Conservation (phyloP, 2,329 filamentous ascomycete genomes). For the Hypomyces perniciosus region DNA sequence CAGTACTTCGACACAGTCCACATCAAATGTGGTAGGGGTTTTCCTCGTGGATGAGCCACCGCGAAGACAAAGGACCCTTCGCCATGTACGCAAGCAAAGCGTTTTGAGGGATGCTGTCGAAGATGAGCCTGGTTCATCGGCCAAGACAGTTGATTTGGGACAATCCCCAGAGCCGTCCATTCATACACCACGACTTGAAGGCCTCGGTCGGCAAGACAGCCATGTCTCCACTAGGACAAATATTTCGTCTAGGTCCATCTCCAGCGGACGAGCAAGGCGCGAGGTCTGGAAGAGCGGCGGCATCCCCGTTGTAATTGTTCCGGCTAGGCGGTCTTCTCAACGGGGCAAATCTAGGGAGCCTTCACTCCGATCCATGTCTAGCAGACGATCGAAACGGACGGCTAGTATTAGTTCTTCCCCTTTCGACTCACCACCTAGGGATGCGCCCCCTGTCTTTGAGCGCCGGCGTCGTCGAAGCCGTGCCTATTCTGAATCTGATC, state of each 20-base stretch:
- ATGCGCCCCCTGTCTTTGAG: slow-evolving; percentile 38
- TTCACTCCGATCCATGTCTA: slow-evolving; percentile 57
- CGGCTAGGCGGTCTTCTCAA: slow-evolving; percentile 50
- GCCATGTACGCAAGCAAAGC: slow-evolving; percentile 54
- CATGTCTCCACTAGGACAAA: slow-evolving; percentile 44
- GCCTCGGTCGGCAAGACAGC: slow-evolving; percentile 37
- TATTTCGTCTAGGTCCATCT: slow-evolving; percentile 42
- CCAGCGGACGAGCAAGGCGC: slow-evolving; percentile 50
- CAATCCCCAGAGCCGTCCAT: slow-evolving; percentile 22
- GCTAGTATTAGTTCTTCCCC: slow-evolving; percentile 45
- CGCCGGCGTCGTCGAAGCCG: slow-evolving; percentile 35
- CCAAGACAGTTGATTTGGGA: slow-evolving; percentile 12
- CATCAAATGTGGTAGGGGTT: slow-evolving; percentile 53
- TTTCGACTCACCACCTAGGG: slow-evolving; percentile 37
- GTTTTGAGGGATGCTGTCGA: slow-evolving; percentile 41
- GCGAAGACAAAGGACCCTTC: slow-evolving; percentile 48
- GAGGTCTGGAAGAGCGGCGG: slow-evolving; percentile 54
- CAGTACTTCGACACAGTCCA: slow-evolving; percentile 48
- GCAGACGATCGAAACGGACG: slow-evolving; percentile 47
- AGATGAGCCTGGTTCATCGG: slow-evolving; percentile 10
- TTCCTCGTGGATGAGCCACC: slow-evolving; percentile 45
- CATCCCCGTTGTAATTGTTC: slow-evolving; percentile 58
- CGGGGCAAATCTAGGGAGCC: slow-evolving; percentile 47
- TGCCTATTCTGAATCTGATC: slow-evolving; percentile 42
- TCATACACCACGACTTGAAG: slow-evolving; percentile 22